Base-by-base conservation (phyloP, 305 asterid species). In the Fraxinus ornus region DNA sequence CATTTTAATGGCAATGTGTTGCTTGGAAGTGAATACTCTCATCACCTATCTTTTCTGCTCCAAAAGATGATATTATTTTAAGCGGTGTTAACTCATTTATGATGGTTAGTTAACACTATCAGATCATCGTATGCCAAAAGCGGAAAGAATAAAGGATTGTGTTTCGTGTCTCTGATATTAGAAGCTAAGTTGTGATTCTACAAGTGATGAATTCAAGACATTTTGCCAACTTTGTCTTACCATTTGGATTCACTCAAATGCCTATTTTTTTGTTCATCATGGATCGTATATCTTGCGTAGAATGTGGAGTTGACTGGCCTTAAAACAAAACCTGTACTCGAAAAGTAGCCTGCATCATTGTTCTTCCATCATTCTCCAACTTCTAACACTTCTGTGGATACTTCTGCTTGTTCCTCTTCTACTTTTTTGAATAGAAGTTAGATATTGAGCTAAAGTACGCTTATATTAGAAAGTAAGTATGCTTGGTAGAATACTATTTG, bases 141-240 rank as follows among this genome's bases (percentile, higher is more conserved):
- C 35, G 0, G 7, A 9, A 74, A 35, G 37, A 83, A 68, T 37
- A n/a, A 15, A n/a, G 68, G 62, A n/a, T 81, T 37, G 76, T 35
- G 41, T 44, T 55, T 80, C 60, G 1, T 35, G 66, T 73, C 84
- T 75, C 60, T 73, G 79, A 21, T 37, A 17, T 37, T 49, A 41
- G 44, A 44, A 21, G 57, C 36, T 21, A 15, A 41, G 37, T 30
- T 70, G 39, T 30, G 22, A 22, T 30, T 68, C 37, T 66, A 13
- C 1, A 6, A 10, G 75, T 55, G 37, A 28, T 12, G 21, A 10
- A 30, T 68, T 68, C 75, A 26, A 10, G 36, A 28, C 36, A 68
- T 28, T 28, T 68, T 68, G 17, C 73, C 39, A 13, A 68, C 37
- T 30, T 30, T 30, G 33, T 62, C 17, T 62, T 22, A 9, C 72